Evolutionary conservation across 1,284 basidiomycete genomes (phyloP), one percentile per base, ranked within the genome.

Genomic region (Ceratobasidium sp.): DNA sequence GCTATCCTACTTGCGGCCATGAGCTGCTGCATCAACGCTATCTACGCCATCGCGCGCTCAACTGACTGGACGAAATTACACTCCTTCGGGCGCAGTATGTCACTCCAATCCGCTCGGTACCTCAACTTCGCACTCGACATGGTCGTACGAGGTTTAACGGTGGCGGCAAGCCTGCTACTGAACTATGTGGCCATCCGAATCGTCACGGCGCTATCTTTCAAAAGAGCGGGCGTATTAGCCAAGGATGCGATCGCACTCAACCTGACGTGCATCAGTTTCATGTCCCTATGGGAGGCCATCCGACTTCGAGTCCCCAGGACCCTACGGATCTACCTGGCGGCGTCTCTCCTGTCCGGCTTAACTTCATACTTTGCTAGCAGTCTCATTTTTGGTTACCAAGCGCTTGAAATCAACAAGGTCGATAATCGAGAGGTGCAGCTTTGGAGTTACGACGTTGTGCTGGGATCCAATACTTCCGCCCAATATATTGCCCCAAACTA

Each of bases 291-390:
- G 64, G 29, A 32, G 13, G n/a, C 37, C 43, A 19, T 29, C 25
- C 43, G n/a, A 29, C 22, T 46, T 4, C 37, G 22, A 40, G 43
- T 65, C 11, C 64, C 64, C 43, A 9, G 8, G 7, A 8, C 64
- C 22, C 43, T 49, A 15, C 17, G 43, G 13, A 11, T 49, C 22
- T 65, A 40, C n/a, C 29, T 65, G n/a, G 11, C 25, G 43, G 40
- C 22, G 15, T 49, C 43, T 29, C 25, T 65, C n/a, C 15, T 65
- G 2, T 46, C 9, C 15, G 64, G 64, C 15, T n/a, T 65, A 17
- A 8, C 15, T 9, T 65, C 64, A 9, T 65, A 65, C 64, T 49
- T 49, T 25, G 64, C 64, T 29, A 65, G 64, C n/a, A 65, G 64
- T 49, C 25, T 65, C 8, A 65, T 65, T 29, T 65, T 65, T 25